phyloP scores from a whole-genome alignment of 1,139 yeast genomes.

The Saccharomyces hybrid region DNA sequence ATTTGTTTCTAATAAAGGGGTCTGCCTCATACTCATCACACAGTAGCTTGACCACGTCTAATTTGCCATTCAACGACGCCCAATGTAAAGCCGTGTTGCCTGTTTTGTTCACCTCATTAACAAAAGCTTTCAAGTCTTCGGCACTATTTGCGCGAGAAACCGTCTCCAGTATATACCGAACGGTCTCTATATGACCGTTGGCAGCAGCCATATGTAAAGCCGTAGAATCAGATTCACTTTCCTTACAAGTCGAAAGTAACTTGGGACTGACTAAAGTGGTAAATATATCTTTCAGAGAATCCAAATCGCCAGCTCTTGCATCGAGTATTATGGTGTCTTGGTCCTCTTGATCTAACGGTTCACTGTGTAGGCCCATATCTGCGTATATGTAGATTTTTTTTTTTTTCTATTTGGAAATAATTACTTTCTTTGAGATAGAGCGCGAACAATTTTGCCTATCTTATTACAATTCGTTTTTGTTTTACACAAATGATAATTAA shows the following conservation, averaged over 20 bases:
- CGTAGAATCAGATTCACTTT: constrained; percentile 57
- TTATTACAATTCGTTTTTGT: not conserved
- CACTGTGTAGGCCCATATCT: constrained; percentile 32
- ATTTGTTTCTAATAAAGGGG: constrained; percentile 65
- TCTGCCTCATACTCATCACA: constrained; percentile 74
- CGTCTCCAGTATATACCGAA: constrained; percentile 51
- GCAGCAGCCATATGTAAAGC: constrained; percentile 94
- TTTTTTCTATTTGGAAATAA: not conserved
- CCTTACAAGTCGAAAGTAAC: constrained; percentile 39
- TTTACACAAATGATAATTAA: not conserved
- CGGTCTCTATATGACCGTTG: constrained; percentile 75
- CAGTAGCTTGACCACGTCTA: constrained; percentile 58
- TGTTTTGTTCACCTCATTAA: constrained; percentile 56
- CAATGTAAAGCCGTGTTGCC: constrained; percentile 95
- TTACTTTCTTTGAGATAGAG: not conserved
- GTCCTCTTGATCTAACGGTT: constrained; percentile 52
- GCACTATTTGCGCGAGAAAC: constrained; percentile 29
- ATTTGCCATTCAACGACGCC: constrained; percentile 87
- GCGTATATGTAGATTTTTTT: not conserved
- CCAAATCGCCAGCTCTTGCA: constrained; percentile 83
- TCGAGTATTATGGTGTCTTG: constrained; percentile 75
- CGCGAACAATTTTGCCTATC: not conserved
- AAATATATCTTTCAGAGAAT: constrained; percentile 61
- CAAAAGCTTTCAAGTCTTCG: constrained; percentile 42
- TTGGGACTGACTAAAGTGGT: constrained; percentile 49